Base-by-base conservation (phyloP, 2,329 filamentous ascomycete species). In the Scedosporium dehoogii region DNA sequence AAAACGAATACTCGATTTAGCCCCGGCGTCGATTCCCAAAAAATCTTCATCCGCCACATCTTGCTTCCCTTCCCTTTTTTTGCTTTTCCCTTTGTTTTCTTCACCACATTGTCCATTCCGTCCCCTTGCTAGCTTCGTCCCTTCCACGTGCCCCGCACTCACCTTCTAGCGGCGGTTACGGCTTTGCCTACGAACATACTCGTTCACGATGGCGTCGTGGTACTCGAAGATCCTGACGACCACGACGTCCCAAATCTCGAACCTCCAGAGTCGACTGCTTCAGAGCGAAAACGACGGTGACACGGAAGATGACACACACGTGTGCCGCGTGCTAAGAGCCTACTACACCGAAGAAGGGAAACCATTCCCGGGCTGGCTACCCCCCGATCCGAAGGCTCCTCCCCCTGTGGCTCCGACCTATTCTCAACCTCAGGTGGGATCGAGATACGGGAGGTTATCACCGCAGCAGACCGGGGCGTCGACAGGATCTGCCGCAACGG, bases 301-400 rank as follows among this genome's bases (percentile, higher is more conserved):
- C 71, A 88, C 85, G 65, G 84, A 96, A 75, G 92, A 97, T 77
- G 91, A 96, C 77, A 96, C 92, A 2, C 92, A 97, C 78, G 89
- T 97, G 70, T 96, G 91, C 76, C 90, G 94, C 69, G 92, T 96
- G 42, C 85, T 99, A 27, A 89, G 94, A 69, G 88, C 86, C 69
- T 96, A 97, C 81, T 97, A 99, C 80, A 85, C 81, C 60, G 92
- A 97, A 74, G 94, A 96, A 71, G 90, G 88, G 68, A 86, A 87
- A 23, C 81, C 86, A 1, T 89, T 92, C 66, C 94, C 94, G 0
- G 76, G 80, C 68, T 97, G 94, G 93, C 86, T 97, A 6, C 91
- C 92, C 6, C 87, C 90, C 5, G 91, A 96, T 73, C 92, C 91
- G n/a, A 93, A 91, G 75, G 73, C 72, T 10, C 85, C 85, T 51